These are phyloP conservation scores for Fraxinus baroniana DNA, from an alignment of 305 asterid species.

Conservation along the genomic window DNA sequence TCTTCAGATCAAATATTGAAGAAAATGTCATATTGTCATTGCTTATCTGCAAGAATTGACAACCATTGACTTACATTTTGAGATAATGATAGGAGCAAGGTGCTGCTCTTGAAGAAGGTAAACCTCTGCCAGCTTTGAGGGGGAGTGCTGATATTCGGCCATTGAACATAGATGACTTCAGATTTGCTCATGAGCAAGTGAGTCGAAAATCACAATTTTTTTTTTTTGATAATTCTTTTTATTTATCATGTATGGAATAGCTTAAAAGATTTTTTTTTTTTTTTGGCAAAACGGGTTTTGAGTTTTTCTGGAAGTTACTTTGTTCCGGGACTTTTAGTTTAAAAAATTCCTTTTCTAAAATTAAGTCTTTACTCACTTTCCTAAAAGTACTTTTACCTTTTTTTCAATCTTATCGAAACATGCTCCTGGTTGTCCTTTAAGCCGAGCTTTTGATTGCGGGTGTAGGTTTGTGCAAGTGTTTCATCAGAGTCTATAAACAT, in stretches of 20 bases:
- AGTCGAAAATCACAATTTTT: conserved; percentile 5
- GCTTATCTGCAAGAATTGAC: not conserved
- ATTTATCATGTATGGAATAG: not conserved
- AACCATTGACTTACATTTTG: not conserved
- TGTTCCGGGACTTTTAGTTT: not conserved
- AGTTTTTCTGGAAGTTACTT: not conserved
- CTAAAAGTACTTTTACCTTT: not conserved
- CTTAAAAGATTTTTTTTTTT: not conserved
- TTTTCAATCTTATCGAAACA: not conserved
- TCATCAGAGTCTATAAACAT: conserved; percentile 77
- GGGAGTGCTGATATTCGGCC: conserved; percentile 58
- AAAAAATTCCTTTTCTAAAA: not conserved
- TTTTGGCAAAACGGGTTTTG: not conserved
- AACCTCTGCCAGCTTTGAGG: conserved; percentile 50
- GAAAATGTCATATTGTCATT: not conserved
- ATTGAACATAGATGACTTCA: conserved; percentile 51
- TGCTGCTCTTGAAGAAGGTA: conserved; percentile 56
- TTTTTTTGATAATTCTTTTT: not conserved
- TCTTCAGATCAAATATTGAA: not conserved
- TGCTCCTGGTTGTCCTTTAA: not conserved
- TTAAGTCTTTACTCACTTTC: not conserved
- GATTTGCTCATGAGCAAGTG: conserved; percentile 55
- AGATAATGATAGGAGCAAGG: conserved; percentile 45
- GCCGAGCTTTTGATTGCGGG: not conserved
- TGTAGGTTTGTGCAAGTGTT: conserved; percentile 75